Evolutionary conservation across 768 basidiomycete genomes (phyloP).

Genomic region (Agaricus subrufescens): DNA sequence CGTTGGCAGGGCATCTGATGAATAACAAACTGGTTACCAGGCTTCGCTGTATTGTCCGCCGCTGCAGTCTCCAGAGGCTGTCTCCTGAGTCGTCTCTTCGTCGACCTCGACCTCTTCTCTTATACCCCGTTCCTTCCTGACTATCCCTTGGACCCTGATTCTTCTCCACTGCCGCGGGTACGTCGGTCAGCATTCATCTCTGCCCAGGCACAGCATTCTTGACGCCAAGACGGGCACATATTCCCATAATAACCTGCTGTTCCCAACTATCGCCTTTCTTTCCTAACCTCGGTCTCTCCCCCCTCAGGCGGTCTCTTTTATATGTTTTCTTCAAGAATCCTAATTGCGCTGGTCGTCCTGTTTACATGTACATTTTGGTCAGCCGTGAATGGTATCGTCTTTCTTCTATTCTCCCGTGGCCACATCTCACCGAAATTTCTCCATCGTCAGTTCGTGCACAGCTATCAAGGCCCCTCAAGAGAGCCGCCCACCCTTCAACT

Average conservation of each 20-base stretch:
- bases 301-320: constrained; percentile 25
- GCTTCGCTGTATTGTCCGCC: background rate
- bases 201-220: constrained; percentile 14
- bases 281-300: background rate
- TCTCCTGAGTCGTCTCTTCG: too few relatives aligned
- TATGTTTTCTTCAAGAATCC: constrained; percentile 29
- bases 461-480: constrained; percentile 42
- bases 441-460: constrained; percentile 39
- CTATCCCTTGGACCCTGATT: background rate
- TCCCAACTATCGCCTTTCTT: background rate
- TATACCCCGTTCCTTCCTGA: background rate
- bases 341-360: constrained; percentile 43
- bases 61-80: background rate
- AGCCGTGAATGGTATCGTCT: background rate
- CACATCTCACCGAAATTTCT: background rate
- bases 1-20: background rate
- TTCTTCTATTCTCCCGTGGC: background rate
- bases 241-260: constrained; percentile 11
- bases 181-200: background rate
- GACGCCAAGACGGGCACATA: constrained; percentile 13
- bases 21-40: constrained; percentile 1
- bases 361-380: constrained; percentile 22
- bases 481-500: constrained; percentile 45
- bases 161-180: constrained; percentile 7
- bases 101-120: too few relatives aligned